phyloP scores from a whole-genome alignment of 164 flowering plant genomes.

The Aristolochia californica region DNA sequence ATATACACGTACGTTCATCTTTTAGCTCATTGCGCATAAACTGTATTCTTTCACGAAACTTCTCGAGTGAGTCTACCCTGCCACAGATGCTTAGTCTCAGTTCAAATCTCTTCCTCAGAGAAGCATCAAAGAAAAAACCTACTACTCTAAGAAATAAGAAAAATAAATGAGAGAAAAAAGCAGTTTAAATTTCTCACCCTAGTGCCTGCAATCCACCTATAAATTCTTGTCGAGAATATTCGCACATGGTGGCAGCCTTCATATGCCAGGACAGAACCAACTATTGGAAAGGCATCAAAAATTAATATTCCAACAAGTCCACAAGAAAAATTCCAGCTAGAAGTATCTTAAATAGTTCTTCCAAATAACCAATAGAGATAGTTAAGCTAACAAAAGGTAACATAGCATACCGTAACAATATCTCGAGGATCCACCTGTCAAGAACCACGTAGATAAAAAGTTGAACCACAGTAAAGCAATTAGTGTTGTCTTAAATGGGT shows the following conservation, averaged over 20 bases:
- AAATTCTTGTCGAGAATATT: slow-evolving; percentile 91
- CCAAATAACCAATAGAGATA: too few relatives aligned
- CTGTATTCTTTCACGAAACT: slow-evolving; percentile 72
- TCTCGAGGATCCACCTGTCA: slow-evolving; percentile 97
- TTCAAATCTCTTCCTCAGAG: not conserved
- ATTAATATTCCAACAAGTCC: not conserved
- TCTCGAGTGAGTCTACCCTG: slow-evolving; percentile 95
- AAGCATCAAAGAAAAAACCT: not conserved
- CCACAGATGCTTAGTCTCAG: slow-evolving; percentile 11
- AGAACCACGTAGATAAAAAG: slow-evolving; percentile 9
- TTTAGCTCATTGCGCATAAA: slow-evolving; percentile 83
- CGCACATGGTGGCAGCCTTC: slow-evolving; percentile 99
- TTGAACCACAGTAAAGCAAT: not conserved
- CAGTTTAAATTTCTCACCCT: slow-evolving; percentile 39
- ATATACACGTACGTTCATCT: slow-evolving; percentile 75
- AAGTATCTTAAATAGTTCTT: too few relatives aligned
- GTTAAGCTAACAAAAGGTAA: not conserved
- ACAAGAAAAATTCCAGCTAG: not conserved
- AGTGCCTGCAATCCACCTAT: slow-evolving; percentile 76
- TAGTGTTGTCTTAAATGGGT: not conserved
- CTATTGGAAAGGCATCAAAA: slow-evolving; percentile 24
- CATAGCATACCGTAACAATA: slow-evolving; percentile 77
- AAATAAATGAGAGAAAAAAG: not conserved
- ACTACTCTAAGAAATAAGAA: not conserved
- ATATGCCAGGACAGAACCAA: slow-evolving; percentile 97